Evolutionary conservation across 2,329 filamentous ascomycete species (phyloP), one percentile per base, ranked within the genome.

Genomic region (Penicillium sp.): DNA sequence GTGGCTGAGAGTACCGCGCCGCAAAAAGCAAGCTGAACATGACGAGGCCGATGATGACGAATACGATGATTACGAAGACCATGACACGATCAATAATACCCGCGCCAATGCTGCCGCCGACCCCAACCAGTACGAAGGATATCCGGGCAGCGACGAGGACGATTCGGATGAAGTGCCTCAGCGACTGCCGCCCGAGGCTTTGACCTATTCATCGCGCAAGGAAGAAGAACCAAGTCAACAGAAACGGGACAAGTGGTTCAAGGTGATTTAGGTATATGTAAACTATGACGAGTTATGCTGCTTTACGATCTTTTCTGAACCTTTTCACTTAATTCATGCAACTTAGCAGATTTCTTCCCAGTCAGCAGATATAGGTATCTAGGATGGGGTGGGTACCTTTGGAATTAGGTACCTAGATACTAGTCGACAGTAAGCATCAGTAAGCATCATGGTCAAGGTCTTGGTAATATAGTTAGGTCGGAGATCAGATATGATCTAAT

Each of bases 201-300:
- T 52, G 7, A 40, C 43, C 22, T 49, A 47, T 16, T 43, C 46
- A 3, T 46, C 47, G 4, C 29, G 27, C 3, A 52, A 52, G 6
- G 46, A 53, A 9, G 52, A 59, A 10, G 57, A 56, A 38, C 46
- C 44, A 40, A 47, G 28, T 31, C 55, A 55, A 36, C 57, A 52
- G 35, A 37, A 37, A 24, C 61, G 57, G 35, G 64, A 60, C 56
- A 67, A 65, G 51, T 68, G 65, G 65, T 63, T 68, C 46, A 44
- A 57, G 8, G 37, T 58, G 48, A 55, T 55, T 42, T 49, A 46
- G 18, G 18, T 20, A 20, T 20, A 52, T 57, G 56, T 57, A 57
- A 45, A 52, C 36, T 56, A 55, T 51, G 35, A 53, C 22, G 47
- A 48, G 13, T 49, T 44, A 52, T 24, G 38, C 40, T 38, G 34